Conservation (phyloP, 768 basidiomycete genomes). For the Suillus ampliporus region DNA sequence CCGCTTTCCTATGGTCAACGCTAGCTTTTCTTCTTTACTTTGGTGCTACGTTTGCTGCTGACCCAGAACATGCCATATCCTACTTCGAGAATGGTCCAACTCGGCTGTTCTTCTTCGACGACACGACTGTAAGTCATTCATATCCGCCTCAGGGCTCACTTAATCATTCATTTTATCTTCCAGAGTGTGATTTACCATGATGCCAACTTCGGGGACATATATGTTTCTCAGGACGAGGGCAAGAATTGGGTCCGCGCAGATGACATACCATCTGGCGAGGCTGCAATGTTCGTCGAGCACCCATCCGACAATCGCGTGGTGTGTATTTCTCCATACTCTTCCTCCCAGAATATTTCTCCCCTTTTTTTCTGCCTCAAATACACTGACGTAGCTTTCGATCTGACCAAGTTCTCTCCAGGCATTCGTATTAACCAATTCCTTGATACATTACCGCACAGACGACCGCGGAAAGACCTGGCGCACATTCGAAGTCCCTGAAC, state of each 20-base stretch:
- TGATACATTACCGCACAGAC: conserved; percentile 83
- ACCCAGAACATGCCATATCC: conserved; percentile 54
- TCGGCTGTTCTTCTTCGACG: conserved; percentile 90
- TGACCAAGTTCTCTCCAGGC: conserved; percentile 55
- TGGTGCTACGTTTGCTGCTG: conserved; percentile 40
- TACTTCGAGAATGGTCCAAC: conserved; percentile 76
- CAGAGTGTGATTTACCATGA: conserved; percentile 87
- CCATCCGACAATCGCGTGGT: conserved; percentile 84
- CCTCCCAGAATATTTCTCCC: conserved; percentile 11
- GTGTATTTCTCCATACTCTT: conserved; percentile 27
- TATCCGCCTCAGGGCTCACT: conserved; percentile 4
- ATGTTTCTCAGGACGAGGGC: conserved; percentile 88
- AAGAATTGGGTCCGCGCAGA: conserved; percentile 62
- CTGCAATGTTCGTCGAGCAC: conserved; percentile 81
- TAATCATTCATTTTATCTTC: not conserved
- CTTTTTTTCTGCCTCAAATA: not conserved
- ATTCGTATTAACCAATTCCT: conserved; percentile 80
- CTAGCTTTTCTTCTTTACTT: conserved; percentile 29
- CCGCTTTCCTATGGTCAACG: conserved; percentile 31
- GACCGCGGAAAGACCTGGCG: conserved; percentile 91
- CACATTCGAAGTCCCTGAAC: conserved; percentile 72
- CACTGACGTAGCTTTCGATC: conserved; percentile 7
- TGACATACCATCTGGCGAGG: conserved; percentile 60
- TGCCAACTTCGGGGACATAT: conserved; percentile 65
- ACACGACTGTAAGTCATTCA: conserved; percentile 71